These are phyloP conservation scores for Diaporthe velutina DNA, from an alignment of 2,329 filamentous ascomycete species.

Conservation along the genomic window DNA sequence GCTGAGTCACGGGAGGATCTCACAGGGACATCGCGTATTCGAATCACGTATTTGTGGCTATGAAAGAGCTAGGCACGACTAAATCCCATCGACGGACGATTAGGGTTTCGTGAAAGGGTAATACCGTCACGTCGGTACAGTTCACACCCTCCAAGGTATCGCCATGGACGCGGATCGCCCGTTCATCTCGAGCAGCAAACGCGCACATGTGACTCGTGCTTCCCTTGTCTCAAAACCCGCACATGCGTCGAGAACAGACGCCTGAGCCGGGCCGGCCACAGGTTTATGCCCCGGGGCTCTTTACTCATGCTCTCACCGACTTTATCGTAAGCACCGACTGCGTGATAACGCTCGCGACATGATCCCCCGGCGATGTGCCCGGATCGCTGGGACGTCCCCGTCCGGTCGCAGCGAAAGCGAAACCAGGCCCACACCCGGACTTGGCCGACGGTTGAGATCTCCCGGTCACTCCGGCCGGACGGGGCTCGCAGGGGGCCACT, in stretches of 20 bases:
- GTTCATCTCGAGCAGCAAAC: conserved; percentile 15
- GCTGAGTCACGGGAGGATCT: conserved; percentile 5
- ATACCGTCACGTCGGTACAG: conserved; percentile 24
- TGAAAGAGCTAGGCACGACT: conserved; percentile 15
- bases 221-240: conserved; percentile 7
- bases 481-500: conserved; percentile 28
- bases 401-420: conserved; percentile 23
- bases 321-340: conserved; percentile 19
- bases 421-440: conserved; percentile 32
- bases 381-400: conserved; percentile 26
- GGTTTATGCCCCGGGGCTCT: neutral
- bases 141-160: conserved; percentile 9
- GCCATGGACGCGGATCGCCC: conserved; percentile 13
- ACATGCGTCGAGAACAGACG: conserved; percentile 25
- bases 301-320: conserved; percentile 29
- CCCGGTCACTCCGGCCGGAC: conserved; percentile 30
- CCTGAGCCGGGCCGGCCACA: conserved; percentile 13
- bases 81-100: neutral
- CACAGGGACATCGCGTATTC: conserved; percentile 14
- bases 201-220: conserved; percentile 18
- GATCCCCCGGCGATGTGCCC: conserved; percentile 9
- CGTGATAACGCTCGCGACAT: conserved; percentile 15
- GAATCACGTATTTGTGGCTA: conserved; percentile 9
- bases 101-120: conserved; percentile 13
- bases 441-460: conserved; percentile 30